Base-by-base conservation (phyloP, 2,329 filamentous ascomycete genomes). In the Trichocomaceae sp. region DNA sequence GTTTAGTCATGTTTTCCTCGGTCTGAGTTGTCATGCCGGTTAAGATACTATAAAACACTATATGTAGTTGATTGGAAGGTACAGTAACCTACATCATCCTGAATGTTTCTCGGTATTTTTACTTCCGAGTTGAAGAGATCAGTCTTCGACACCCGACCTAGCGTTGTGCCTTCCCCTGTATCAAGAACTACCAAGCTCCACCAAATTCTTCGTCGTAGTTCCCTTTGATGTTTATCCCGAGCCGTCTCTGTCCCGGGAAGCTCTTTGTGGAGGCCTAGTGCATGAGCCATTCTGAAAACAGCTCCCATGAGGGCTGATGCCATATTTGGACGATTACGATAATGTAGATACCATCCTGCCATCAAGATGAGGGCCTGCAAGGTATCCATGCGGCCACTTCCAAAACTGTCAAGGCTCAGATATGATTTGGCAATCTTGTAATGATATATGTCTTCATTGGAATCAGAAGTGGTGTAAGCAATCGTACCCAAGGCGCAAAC, bases 131-230 rank as follows among this genome's bases (percentile, higher is more conserved):
- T 49, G 44, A 55, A 31, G 19, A 47, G 15, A n/a, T 42, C 51
- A 8, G n/a, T 49, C 20, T 29, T 35, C 23, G 54, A 53, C n/a
- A 55, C 49, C 15, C 57, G 52, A 23, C 57, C 57, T 5, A 56
- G 45, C 26, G 56, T 58, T 23, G 53, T 54, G 20, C 55, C 54
- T 9, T 52, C 58, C 47, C 58, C 52, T 6, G 56, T 56, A 48
- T 61, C 59, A 23, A 61, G 52, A n/a, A 61, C 51, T 29, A 57
- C 54, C 12, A 57, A 48, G 19, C 55, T 53, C 63, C 64, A 65
- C 60, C 60, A 66, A 52, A 59, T 65, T 50, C 63, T 59, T 47
- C 63, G 57, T 44, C 57, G 57, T n/a, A 60, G 39, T 46, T 61
- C 63, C 52, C 51, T 52, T 46, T 56, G 54, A 41, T 20, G 44